Evolutionary conservation across 1,284 basidiomycete genomes (phyloP), one percentile per base, ranked within the genome.

Genomic region (Ganoderma boninense): DNA sequence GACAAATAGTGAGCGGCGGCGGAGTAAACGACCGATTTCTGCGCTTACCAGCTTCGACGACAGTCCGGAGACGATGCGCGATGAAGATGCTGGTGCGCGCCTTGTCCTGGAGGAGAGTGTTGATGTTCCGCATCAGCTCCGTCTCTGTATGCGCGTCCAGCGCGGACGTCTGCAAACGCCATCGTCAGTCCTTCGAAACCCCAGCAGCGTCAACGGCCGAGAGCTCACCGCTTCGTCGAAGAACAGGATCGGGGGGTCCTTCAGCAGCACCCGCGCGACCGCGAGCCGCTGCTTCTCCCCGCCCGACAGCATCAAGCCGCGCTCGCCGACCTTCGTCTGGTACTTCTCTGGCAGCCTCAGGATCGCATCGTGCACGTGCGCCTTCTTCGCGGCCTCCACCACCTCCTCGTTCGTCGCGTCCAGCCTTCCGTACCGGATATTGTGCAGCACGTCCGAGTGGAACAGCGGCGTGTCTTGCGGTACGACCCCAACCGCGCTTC

Each of bases 381-480:
- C 98, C 81, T 94, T 93, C 79, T 84, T 85, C 56, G 96, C 92
- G 1, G 92, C 97, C 73, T 90, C 91, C 67, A 88, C 86, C 26
- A 99, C 97, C 78, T 99, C 93, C 64, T 66, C 69, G 76, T 99
- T 96, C 0, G 86, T 92, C 40, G 97, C 97, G 69, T 92, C 89
- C 38, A 99, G 82, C n/a, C 93, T 86, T 0, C 97, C 97, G 79
- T 99, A 99, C 8, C 96, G 87, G 64, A 99, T 91, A 79, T 99
- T 99, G 80, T 98, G 95, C 85, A 97, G 85, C 65, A 99, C 93
- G 79, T 98, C 92, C 20, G 94, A 93, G 81, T 99, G 97, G 88
- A 99, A 99, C 6, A 99, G 86, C 1, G 97, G 97, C 23, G 97
- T 99, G 78, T 99, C 98, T 81, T 99, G 97, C 0, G 97, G 98